phyloP scores from a whole-genome alignment of 2,329 filamentous ascomycete genomes.

The Cordyceps pruinosa region DNA sequence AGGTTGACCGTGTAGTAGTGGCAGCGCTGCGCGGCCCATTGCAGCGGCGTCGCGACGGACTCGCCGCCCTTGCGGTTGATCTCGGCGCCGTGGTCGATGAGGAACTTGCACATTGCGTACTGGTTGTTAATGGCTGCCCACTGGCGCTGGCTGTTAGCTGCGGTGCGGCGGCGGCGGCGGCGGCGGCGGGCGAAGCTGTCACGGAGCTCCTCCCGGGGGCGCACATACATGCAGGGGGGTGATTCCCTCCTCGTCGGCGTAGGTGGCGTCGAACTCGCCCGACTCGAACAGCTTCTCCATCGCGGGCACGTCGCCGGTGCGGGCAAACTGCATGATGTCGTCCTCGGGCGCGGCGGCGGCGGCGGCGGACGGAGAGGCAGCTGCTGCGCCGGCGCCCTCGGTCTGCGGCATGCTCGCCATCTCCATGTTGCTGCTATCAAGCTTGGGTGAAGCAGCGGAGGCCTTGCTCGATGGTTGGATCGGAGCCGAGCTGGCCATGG shows the following conservation, averaged over 20 bases:
- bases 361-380: constrained; percentile 17
- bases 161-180: no score
- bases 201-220: no score
- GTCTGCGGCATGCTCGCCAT: constrained; percentile 44
- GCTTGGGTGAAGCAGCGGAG: constrained; percentile 44
- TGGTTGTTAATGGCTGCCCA: constrained; percentile 99
- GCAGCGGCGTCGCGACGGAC: constrained; percentile 84
- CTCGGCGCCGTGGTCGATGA: constrained; percentile 76
- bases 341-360: constrained; percentile 40
- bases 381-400: constrained; percentile 26
- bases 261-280: constrained; percentile 74
- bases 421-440: constrained; percentile 48
- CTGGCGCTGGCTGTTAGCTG: constrained; percentile 42
- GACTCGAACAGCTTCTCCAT: constrained; percentile 88
- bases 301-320: constrained; percentile 74
- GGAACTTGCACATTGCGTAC: constrained; percentile 92
- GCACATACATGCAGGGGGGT: constrained; percentile 81
- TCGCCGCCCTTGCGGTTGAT: constrained; percentile 95
- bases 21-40: constrained; percentile 95
- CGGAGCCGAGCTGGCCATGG: constrained; percentile 42
- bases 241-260: constrained; percentile 85
- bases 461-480: constrained; percentile 51
- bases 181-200: no score
- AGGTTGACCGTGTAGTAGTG: constrained; percentile 96
- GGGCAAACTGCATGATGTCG: constrained; percentile 93